These are phyloP conservation scores for Trametes meyenii DNA, from an alignment of 768 basidiomycete species.

Conservation along the genomic window DNA sequence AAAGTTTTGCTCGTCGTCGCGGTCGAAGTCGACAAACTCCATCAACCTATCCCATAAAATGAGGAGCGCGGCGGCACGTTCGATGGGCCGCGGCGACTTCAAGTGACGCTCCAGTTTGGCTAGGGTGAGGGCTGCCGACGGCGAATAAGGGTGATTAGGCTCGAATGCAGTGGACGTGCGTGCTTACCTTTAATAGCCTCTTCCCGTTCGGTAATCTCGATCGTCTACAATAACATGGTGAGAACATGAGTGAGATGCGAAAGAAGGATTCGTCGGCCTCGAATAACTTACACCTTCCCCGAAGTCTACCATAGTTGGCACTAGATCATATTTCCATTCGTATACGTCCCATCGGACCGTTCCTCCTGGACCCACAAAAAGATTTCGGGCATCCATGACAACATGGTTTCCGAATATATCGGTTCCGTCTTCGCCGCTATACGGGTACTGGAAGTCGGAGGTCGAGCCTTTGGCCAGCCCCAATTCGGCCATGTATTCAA, in stretches of 20 bases:
- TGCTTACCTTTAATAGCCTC: background rate
- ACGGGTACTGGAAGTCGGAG: background rate
- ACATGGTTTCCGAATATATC: background rate
- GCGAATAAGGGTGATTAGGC: background rate
- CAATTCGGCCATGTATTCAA: too few species aligned
- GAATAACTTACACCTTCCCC: background rate
- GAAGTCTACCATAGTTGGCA: background rate
- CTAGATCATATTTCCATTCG: background rate
- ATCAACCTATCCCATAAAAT: conserved; percentile 5
- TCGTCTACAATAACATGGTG: background rate
- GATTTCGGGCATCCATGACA: background rate
- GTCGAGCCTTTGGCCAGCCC: too few species aligned
- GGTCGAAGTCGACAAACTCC: background rate
- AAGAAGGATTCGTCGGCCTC: too few species aligned
- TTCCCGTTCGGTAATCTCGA: background rate
- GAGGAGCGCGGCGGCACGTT: background rate
- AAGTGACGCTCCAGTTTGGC: background rate
- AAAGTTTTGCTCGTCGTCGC: background rate
- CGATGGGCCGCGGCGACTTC: background rate
- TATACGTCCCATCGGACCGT: conserved; percentile 6
- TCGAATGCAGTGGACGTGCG: too few species aligned
- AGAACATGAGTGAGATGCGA: background rate
- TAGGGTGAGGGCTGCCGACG: background rate
- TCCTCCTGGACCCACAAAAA: conserved; percentile 3
- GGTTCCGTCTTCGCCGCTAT: background rate